phyloP scores from a whole-genome alignment of 306 rosid genomes.

The Inga oerstediana region DNA sequence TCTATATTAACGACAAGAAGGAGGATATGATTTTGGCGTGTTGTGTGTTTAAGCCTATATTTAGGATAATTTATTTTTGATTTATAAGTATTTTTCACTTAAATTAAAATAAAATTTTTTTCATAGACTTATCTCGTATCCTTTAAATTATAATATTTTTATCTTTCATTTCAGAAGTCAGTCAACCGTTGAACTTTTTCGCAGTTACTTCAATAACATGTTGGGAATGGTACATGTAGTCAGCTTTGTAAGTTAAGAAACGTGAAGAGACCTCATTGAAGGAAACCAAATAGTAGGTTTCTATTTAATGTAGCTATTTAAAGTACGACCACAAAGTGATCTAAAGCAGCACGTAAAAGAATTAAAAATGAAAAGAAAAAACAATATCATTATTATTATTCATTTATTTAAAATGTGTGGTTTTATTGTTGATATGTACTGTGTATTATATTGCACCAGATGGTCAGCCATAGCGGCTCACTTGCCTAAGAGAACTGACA shows the following conservation, averaged over 20 bases:
- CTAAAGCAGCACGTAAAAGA: neutral
- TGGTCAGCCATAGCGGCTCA: conserved; percentile 52
- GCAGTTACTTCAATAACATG: neutral
- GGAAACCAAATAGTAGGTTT: neutral
- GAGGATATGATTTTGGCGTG: neutral
- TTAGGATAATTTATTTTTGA: no score
- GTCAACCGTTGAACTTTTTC: neutral
- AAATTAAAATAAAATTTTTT: no score
- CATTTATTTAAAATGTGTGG: neutral
- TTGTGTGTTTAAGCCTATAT: neutral
- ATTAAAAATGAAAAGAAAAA: neutral
- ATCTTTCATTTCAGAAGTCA: neutral
- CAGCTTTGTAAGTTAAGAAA: neutral
- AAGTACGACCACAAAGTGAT: neutral
- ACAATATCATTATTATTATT: neutral
- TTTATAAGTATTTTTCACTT: no score
- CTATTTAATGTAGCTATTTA: neutral
- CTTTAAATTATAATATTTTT: no score
- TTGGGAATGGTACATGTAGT: neutral
- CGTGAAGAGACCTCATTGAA: neutral
- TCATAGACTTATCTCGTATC: no score
- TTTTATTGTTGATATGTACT: neutral
- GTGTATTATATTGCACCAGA: conserved; percentile 6
- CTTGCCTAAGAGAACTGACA: conserved; percentile 45
- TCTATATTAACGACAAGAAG: no score